A percentile compares a stretch with the other conserved stretches of the same genome.
These are phyloP conservation scores for Paecilomyces fulvus DNA, from an alignment of 2,329 filamentous ascomycete genomes.

Conservation along the genomic window DNA sequence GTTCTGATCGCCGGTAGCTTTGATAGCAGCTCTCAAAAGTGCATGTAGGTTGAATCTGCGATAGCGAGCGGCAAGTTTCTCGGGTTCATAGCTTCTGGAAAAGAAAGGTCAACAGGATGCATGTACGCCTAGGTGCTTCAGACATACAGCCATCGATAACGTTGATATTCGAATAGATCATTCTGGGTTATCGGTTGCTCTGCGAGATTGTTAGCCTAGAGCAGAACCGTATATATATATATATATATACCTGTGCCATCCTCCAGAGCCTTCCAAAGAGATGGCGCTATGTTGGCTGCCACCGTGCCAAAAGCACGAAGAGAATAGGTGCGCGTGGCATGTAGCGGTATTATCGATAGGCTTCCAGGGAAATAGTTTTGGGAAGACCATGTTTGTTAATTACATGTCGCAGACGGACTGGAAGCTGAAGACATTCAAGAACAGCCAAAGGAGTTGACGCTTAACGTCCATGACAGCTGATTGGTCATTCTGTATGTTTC, in stretches of 20 bases:
- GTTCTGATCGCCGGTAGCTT: not conserved
- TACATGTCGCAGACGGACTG: no score
- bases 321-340: no score
- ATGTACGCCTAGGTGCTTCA: no score
- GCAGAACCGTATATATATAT: not conserved
- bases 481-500: no score
- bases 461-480: no score
- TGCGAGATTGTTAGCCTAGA: not conserved
- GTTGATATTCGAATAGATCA: conserved; percentile 18
- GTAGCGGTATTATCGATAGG: no score
- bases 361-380: no score
- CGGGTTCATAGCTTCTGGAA: conserved; percentile 12
- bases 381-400: no score
- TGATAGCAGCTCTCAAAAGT: conserved; percentile 12
- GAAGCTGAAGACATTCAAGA: no score
- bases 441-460: no score
- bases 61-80: conserved; percentile 18
- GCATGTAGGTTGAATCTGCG: conserved; percentile 17
- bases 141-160: conserved; percentile 5
- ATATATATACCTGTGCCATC: conserved; percentile 3
- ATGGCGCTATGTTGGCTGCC: not conserved
- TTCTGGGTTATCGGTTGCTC: conserved; percentile 12
- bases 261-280: conserved; percentile 4
- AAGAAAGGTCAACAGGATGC: no score
- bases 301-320: no score